phyloP scores from a whole-genome alignment of 1,284 basidiomycete genomes.

The Vanrija sp. region DNA sequence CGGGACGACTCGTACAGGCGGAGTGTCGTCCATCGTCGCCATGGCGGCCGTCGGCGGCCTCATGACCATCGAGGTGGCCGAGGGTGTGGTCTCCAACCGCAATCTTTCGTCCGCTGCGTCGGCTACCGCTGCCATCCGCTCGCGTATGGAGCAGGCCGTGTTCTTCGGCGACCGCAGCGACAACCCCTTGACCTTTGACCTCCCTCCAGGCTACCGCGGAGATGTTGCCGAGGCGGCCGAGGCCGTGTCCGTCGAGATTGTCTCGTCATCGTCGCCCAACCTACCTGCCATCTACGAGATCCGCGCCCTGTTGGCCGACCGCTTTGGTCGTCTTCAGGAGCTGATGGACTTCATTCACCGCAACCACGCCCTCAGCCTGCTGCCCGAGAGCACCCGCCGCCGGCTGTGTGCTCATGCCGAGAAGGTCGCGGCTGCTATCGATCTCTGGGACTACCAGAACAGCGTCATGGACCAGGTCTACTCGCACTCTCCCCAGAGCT shows the following conservation, averaged over 20 bases:
- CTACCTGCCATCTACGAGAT: slow-evolving; percentile 75
- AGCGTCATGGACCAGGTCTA: slow-evolving; percentile 41
- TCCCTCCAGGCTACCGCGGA: slow-evolving; percentile 49
- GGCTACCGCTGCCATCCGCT: slow-evolving; percentile 48
- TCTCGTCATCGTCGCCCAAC: slow-evolving; percentile 63
- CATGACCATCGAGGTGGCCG: slow-evolving; percentile 36
- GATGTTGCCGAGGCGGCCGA: slow-evolving; percentile 53
- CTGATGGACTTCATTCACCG: slow-evolving; percentile 83
- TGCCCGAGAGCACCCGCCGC: slow-evolving; percentile 74
- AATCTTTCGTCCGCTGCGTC: slow-evolving; percentile 14
- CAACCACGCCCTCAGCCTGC: slow-evolving; percentile 71
- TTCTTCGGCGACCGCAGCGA: slow-evolving; percentile 53
- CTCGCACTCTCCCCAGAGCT: slow-evolving; percentile 32
- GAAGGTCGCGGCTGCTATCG: slow-evolving; percentile 74
- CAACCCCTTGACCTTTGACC: slow-evolving; percentile 55
- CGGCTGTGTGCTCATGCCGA: slow-evolving; percentile 80
- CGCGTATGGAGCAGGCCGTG: slow-evolving; percentile 56
- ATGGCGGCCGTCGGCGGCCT: slow-evolving; percentile 42
- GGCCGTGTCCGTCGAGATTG: slow-evolving; percentile 51
- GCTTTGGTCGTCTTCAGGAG: slow-evolving; percentile 71
- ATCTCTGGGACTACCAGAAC: slow-evolving; percentile 81
- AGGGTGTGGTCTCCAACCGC: slow-evolving; percentile 8
- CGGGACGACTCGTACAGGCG: background rate
- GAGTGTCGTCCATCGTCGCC: slow-evolving; percentile 28
- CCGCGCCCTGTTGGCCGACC: slow-evolving; percentile 68